Conservation (phyloP, 164 flowering plant genomes). For the Cinnamomum chago region DNA sequence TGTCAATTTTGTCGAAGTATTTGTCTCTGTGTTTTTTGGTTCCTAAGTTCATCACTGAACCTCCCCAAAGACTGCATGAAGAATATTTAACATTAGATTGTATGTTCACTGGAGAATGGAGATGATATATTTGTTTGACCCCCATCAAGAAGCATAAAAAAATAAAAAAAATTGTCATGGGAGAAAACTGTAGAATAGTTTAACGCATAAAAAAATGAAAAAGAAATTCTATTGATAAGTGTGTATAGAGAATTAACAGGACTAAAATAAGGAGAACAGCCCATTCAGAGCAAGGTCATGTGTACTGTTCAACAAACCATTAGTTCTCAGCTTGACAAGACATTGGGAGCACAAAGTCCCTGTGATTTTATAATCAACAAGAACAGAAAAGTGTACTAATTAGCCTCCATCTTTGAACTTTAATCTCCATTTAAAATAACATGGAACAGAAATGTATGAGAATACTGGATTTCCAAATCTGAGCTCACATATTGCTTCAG, state of each 20-base stretch:
- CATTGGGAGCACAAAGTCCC: not conserved
- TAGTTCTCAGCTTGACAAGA: not conserved
- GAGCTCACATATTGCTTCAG: too few relatives aligned
- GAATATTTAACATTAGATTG: not conserved
- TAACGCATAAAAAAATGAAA: too few relatives aligned
- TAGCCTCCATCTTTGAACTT: too few relatives aligned
- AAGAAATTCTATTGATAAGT: too few relatives aligned
- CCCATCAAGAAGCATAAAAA: not conserved
- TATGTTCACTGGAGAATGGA: not conserved
- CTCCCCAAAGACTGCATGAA: constrained; percentile 82
- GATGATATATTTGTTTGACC: not conserved
- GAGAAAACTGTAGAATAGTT: not conserved
- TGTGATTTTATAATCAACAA: not conserved
- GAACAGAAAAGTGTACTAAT: too few relatives aligned
- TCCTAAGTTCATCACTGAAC: constrained; percentile 81
- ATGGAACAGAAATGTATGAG: too few relatives aligned
- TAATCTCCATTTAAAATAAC: too few relatives aligned
- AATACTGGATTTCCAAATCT: too few relatives aligned
- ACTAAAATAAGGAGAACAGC: not conserved
- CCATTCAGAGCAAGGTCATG: not conserved
- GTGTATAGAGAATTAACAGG: not conserved
- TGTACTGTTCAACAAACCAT: not conserved
- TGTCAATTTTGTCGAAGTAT: constrained; percentile 79
- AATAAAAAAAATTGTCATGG: not conserved
- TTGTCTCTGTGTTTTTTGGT: constrained; percentile 85